phyloP scores from a whole-genome alignment of 169 alveolate genomes.

The Plasmodium cynomolgi region DNA sequence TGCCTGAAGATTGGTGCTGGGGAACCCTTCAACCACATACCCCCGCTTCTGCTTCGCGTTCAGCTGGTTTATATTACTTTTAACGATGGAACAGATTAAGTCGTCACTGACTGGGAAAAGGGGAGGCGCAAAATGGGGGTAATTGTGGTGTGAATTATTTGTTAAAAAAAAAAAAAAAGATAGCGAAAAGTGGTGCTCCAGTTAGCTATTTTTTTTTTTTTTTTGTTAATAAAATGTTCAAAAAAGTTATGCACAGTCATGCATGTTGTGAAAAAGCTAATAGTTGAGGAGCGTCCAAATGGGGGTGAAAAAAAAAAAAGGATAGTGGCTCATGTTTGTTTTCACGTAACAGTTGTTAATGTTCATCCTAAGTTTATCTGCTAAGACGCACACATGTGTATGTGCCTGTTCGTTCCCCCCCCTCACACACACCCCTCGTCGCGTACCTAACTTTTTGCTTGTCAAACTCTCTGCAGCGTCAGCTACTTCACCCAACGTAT shows the following conservation, averaged over 20 bases:
- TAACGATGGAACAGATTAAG: constrained; percentile 30
- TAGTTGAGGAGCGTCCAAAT: constrained; percentile 25
- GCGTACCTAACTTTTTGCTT: constrained; percentile 37
- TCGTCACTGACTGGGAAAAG: constrained; percentile 39
- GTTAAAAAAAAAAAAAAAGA: background rate
- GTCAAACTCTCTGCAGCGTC: background rate
- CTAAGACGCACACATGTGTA: background rate
- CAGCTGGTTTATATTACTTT: constrained; percentile 20
- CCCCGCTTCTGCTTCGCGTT: constrained; percentile 56
- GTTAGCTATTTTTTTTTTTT: background rate
- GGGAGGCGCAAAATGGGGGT: background rate
- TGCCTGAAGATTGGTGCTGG: constrained; percentile 57
- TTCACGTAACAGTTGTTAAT: background rate
- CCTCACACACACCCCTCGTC: background rate
- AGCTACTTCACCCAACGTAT: background rate
- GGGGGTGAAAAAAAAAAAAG: background rate
- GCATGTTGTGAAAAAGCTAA: background rate
- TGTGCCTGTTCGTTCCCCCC: background rate
- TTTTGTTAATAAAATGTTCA: background rate
- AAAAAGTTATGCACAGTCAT: background rate
- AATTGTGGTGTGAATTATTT: background rate
- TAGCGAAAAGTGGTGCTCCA: background rate
- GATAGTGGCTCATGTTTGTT: background rate
- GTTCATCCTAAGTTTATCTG: background rate
- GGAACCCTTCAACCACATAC: constrained; percentile 49